Evolutionary conservation across 192 early-diverging fungal species (phyloP), one percentile per base, ranked within the genome.

Genomic region (Linnemannia elongata): DNA sequence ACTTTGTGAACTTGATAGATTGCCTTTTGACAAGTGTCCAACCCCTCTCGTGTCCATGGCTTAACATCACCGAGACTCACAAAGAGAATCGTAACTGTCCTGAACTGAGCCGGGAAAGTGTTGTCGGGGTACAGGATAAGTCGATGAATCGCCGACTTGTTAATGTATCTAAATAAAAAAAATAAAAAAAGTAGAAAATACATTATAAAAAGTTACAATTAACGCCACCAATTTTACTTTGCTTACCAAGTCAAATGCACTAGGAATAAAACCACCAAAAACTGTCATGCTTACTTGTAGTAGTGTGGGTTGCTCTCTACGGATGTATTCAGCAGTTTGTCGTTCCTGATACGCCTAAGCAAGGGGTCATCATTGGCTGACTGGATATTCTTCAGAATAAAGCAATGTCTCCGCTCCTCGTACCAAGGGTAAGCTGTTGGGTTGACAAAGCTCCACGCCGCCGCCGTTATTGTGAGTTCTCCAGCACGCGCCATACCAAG

Each of bases 61-160:
- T 90, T 81, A 3, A 88, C 74, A 69, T 89, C 86, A 20, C 91
- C 91, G 6, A 90, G 85, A 74, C 89, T 90, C 47, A 92, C 81
- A 88, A 92, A 92, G 33, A 92, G 87, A 44, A 92, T 92, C 0
- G 91, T 92, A 4, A 79, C 91, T 18, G 86, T 90, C 33, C 91
- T 78, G 76, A 92, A 90, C 54, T 92, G 91, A 5, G 91, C 91
- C 9, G 90, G 88, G 57, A 89, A 89, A 30, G 52, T 89, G 54
- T 74, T 87, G 47, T 90, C 85, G 18, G 82, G 80, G 45, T 88
- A 79, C 13, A 88, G 73, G 27, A 83, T 82, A 30, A 92, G 55
- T 41, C 91, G 87, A 74, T 89, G 87, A 13, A 90, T 81, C 6
- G 89, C 88, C 35, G 88, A 88, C 72, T 90, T 88, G 77, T 90